Conservation (phyloP, 139 green algal genomes). For the Monoraphidium neglectum region DNA sequence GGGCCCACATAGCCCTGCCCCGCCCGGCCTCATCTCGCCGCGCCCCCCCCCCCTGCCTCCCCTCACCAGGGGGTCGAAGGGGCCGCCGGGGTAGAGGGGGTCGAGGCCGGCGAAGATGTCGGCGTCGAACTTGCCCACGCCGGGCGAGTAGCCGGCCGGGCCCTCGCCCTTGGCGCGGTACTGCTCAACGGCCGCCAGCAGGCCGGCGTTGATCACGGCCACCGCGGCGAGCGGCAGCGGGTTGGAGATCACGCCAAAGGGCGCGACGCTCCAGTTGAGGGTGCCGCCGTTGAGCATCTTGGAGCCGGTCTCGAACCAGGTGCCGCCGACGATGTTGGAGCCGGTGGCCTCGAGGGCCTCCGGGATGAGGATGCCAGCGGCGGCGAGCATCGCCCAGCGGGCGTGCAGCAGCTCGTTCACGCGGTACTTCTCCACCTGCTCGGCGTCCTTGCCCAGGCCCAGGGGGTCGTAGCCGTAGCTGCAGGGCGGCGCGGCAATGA, state of each 20-base stretch:
- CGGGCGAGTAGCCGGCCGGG: slow-evolving; percentile 88
- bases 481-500: not conserved
- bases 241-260: slow-evolving; percentile 87
- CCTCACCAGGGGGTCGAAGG: slow-evolving; percentile 91
- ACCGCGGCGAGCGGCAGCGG: slow-evolving; percentile 87
- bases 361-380: slow-evolving; percentile 94
- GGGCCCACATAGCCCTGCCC: too few species aligned
- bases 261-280: slow-evolving; percentile 96
- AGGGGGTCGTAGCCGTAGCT: slow-evolving; percentile 95
- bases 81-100: slow-evolving; percentile 91
- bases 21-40: too few species aligned
- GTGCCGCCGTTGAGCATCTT: slow-evolving; percentile 93
- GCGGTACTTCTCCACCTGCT: slow-evolving; percentile 87
- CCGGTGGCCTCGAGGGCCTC: slow-evolving; percentile 93
- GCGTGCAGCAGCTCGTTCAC: slow-evolving; percentile 93
- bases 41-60: too few species aligned
- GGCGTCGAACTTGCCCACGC: slow-evolving; percentile 92
- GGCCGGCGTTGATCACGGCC: slow-evolving; percentile 76
- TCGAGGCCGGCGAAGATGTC: slow-evolving; percentile 88
- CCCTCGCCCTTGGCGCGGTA: slow-evolving; percentile 80
- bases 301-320: slow-evolving; percentile 94
- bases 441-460: slow-evolving; percentile 87
- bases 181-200: slow-evolving; percentile 90
- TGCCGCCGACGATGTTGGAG: slow-evolving; percentile 82
- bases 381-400: slow-evolving; percentile 97